Conservation (phyloP, 352 stramenopile genomes). For the Phytophthora europaea region DNA sequence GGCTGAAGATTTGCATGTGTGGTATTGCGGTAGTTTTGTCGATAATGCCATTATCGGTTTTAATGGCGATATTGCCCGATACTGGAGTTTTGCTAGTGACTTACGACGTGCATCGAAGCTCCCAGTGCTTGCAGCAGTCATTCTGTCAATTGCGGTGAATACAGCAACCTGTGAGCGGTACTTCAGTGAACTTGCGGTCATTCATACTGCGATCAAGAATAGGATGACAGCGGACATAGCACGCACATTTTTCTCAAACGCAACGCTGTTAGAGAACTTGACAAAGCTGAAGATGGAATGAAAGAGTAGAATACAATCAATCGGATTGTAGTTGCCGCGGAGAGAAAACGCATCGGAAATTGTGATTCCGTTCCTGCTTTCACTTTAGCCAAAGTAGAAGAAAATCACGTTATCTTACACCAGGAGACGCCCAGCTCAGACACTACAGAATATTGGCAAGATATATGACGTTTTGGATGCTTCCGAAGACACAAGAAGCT, state of each 20-base stretch:
- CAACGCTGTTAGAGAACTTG: not conserved
- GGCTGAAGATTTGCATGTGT: constrained; percentile 2
- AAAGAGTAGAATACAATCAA: not conserved
- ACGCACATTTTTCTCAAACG: constrained; percentile 2
- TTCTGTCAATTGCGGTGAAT: not conserved
- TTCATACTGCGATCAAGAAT: constrained; percentile 14
- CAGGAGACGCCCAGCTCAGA: not conserved
- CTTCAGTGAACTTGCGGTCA: not conserved
- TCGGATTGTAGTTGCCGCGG: not conserved
- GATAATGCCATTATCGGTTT: not conserved
- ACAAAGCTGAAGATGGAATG: not conserved
- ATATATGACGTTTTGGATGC: not conserved
- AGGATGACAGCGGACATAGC: not conserved
- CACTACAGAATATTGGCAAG: not conserved
- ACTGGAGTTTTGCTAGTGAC: not conserved
- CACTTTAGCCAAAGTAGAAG: not conserved
- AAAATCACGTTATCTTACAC: constrained; percentile 1
- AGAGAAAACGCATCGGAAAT: constrained; percentile 1
- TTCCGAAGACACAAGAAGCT: too few relatives aligned
- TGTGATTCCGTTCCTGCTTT: not conserved
- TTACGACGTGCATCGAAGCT: constrained; percentile 3
- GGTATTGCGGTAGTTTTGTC: constrained; percentile 11
- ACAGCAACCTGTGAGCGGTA: too few relatives aligned
- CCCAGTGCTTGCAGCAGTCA: constrained; percentile 2
- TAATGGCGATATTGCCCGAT: constrained; percentile 2